Conservation (phyloP, 768 basidiomycete genomes). For the Auriscalpium orientale region DNA sequence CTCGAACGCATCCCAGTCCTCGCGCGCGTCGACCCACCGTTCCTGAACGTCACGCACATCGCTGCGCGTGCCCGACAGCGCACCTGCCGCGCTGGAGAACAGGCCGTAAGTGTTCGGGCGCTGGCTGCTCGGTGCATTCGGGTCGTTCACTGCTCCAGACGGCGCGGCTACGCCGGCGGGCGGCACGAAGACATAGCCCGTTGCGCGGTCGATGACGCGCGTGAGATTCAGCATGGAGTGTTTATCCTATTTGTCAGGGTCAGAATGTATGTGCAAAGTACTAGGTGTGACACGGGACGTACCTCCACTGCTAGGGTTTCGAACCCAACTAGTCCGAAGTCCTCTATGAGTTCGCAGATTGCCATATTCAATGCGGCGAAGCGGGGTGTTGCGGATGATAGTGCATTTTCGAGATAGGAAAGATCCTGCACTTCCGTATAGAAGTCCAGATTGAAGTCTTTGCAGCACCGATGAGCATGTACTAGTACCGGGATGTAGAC, state of each 20-base stretch:
- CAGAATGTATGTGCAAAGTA: neutral
- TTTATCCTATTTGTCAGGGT: conserved; percentile 61
- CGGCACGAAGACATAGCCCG: conserved; percentile 86
- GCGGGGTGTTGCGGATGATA: conserved; percentile 58
- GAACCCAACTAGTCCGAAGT: conserved; percentile 88
- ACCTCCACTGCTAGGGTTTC: conserved; percentile 97
- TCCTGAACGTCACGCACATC: conserved; percentile 80
- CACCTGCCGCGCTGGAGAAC: conserved; percentile 57
- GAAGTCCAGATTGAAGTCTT: conserved; percentile 96
- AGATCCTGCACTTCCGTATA: conserved; percentile 98
- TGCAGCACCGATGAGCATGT: neutral
- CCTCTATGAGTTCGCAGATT: conserved; percentile 89
- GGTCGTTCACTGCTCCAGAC: conserved; percentile 23
- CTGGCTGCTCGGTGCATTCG: conserved; percentile 30
- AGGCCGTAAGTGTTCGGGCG: conserved; percentile 63
- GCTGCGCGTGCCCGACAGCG: conserved; percentile 40
- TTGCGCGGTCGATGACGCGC: conserved; percentile 79
- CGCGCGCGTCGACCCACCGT: conserved; percentile 83
- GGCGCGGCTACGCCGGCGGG: conserved; percentile 26
- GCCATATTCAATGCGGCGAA: conserved; percentile 81
- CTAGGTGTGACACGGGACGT: conserved; percentile 16
- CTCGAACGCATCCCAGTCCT: conserved; percentile 79
- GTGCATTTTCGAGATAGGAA: conserved; percentile 72
- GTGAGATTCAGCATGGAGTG: conserved; percentile 88
- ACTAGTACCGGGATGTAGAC: neutral